Evolutionary conservation across 768 basidiomycete species (phyloP).

Genomic region (Phylloporus sp.): DNA sequence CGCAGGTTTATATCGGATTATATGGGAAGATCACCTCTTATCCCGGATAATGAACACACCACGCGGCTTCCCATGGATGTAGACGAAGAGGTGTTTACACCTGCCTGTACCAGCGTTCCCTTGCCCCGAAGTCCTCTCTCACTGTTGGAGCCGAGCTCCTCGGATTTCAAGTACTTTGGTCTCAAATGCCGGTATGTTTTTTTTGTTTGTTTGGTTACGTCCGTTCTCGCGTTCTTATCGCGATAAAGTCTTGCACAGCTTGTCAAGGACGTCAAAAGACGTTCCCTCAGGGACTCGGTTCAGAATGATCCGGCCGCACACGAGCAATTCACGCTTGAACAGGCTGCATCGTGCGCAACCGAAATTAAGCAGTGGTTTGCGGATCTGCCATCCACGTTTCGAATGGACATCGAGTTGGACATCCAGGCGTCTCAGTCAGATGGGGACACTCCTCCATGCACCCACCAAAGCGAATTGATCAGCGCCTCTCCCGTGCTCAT

Average conservation of each 20-base stretch:
- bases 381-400: conserved; percentile 47
- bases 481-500: conserved; percentile 35
- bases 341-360: conserved; percentile 52
- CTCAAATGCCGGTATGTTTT: conserved; percentile 53
- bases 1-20: conserved; percentile 65
- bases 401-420: conserved; percentile 37
- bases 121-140: conserved; percentile 30
- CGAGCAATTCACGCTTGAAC: conserved; percentile 49
- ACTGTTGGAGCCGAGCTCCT: conserved; percentile 25
- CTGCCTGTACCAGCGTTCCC: conserved; percentile 42
- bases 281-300: conserved; percentile 39
- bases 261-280: conserved; percentile 55
- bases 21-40: conserved; percentile 57
- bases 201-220: not conserved
- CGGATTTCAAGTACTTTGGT: conserved; percentile 45
- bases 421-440: conserved; percentile 12
- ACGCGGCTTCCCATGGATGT: conserved; percentile 54
- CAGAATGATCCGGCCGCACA: conserved; percentile 25
- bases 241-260: conserved; percentile 52
- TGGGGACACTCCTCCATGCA: conserved; percentile 1
- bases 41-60: conserved; percentile 50
- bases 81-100: conserved; percentile 49
- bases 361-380: conserved; percentile 52
- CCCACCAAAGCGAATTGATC: conserved; percentile 12
- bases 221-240: conserved; percentile 2